Conservation (phyloP, 2,329 filamentous ascomycete genomes). For the Knufia petricola region DNA sequence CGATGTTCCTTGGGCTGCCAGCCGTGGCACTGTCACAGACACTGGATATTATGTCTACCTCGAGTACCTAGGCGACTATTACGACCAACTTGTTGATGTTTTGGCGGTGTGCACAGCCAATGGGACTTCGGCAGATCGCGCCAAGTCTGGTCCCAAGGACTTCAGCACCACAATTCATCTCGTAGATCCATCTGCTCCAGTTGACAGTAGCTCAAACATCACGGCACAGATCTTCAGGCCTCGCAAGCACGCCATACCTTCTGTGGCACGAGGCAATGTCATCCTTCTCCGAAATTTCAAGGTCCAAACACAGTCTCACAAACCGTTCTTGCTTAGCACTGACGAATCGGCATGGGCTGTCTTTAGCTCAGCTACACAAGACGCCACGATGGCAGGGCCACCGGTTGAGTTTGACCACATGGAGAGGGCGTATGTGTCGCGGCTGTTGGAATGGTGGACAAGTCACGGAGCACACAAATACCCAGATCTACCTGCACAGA, state of each 20-base stretch:
- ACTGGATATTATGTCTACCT: slow-evolving; percentile 37
- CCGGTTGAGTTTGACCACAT: slow-evolving; percentile 32
- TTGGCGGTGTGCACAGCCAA: slow-evolving; percentile 33
- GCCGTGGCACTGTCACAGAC: slow-evolving; percentile 30
- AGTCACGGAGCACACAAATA: slow-evolving; percentile 26
- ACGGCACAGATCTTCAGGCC: slow-evolving; percentile 35
- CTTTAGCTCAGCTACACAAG: slow-evolving; percentile 24
- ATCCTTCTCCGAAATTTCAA: slow-evolving; percentile 39
- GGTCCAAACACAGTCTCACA: slow-evolving; percentile 33
- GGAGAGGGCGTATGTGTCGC: slow-evolving; percentile 29
- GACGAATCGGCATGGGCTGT: slow-evolving; percentile 40
- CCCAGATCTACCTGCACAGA: neutral
- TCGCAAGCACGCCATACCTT: slow-evolving; percentile 31
- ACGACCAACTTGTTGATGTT: slow-evolving; percentile 32
- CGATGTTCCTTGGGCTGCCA: neutral
- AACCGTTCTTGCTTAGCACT: slow-evolving; percentile 33
- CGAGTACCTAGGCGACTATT: slow-evolving; percentile 34
- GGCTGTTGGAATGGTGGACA: slow-evolving; percentile 34
- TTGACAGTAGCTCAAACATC: slow-evolving; percentile 23
- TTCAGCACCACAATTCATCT: slow-evolving; percentile 34
- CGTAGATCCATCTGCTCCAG: slow-evolving; percentile 35
- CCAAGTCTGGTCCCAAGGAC: slow-evolving; percentile 32
- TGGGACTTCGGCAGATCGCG: slow-evolving; percentile 21
- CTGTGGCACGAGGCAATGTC: slow-evolving; percentile 30
- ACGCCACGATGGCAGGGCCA: slow-evolving; percentile 27